Percentiles rank a stretch among this genome's conserved stretches.
Evolutionary conservation across 2,329 filamentous ascomycete genomes (phyloP).

Genomic region (Curvularia sp.): DNA sequence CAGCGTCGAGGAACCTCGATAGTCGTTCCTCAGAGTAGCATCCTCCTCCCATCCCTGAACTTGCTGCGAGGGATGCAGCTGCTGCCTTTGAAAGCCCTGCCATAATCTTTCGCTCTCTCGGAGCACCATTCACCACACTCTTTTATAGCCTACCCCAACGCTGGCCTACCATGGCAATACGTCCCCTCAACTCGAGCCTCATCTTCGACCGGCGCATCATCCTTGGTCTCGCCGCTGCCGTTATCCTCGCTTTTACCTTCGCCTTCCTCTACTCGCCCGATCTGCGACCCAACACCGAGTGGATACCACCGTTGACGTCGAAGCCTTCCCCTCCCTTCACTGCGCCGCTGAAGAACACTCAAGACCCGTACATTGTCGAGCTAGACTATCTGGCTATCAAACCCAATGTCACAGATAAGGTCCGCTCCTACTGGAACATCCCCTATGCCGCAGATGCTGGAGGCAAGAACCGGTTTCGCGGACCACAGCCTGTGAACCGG

Average conservation of each 20-base stretch:
- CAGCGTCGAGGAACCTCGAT: slow-evolving; percentile 7
- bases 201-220: slow-evolving; percentile 39
- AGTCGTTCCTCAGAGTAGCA: background rate
- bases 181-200: slow-evolving; percentile 34
- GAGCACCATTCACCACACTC: slow-evolving; percentile 14
- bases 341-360: slow-evolving; percentile 31
- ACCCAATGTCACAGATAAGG: slow-evolving; percentile 37
- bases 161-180: slow-evolving; percentile 27
- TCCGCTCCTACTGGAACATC: slow-evolving; percentile 45
- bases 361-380: slow-evolving; percentile 39
- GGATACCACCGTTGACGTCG: slow-evolving; percentile 36
- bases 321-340: slow-evolving; percentile 31
- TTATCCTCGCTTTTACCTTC: slow-evolving; percentile 36
- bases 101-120: slow-evolving; percentile 3
- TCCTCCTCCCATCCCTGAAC: background rate
- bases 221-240: slow-evolving; percentile 27
- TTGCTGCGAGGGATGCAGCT: slow-evolving; percentile 18
- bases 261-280: slow-evolving; percentile 39
- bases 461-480: slow-evolving; percentile 41
- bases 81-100: slow-evolving; percentile 14
- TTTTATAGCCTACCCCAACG: slow-evolving; percentile 5
- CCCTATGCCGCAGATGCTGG: slow-evolving; percentile 42
- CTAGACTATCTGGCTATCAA: slow-evolving; percentile 43
- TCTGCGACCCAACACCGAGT: slow-evolving; percentile 32
- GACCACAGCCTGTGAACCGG: slow-evolving; percentile 40